Conservation (phyloP, 306 rosid genomes). For the Casuarina cunninghamiana region DNA sequence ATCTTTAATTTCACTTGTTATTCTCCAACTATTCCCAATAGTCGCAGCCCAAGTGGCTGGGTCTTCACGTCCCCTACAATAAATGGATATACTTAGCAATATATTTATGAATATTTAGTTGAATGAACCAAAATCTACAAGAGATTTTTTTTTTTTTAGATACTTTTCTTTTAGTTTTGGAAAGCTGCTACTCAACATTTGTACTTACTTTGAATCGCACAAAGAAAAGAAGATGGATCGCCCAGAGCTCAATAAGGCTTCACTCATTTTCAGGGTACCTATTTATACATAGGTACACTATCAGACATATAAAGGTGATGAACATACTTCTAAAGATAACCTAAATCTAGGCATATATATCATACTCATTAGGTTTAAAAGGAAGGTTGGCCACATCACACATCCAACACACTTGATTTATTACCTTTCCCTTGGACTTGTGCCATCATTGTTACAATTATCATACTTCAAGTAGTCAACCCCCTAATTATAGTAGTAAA, state of each 20-base stretch:
- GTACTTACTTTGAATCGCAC: conserved; percentile 68
- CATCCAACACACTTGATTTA: neutral
- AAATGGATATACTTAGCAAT: too few relatives aligned
- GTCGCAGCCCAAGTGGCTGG: conserved; percentile 68
- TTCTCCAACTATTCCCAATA: conserved; percentile 85
- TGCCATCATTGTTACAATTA: conserved; percentile 53
- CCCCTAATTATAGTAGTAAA: conserved; percentile 40
- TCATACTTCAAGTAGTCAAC: conserved; percentile 84
- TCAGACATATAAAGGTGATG: neutral
- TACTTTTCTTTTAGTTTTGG: too few relatives aligned
- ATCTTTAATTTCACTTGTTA: conserved; percentile 70
- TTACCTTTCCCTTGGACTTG: conserved; percentile 66
- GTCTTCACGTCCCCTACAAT: conserved; percentile 62
- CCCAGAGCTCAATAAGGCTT: conserved; percentile 51
- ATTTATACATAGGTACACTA: neutral
- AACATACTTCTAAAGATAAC: neutral
- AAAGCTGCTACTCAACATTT: neutral
- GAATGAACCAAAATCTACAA: too few relatives aligned
- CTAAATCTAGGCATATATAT: too few relatives aligned
- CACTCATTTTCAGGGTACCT: conserved; percentile 72
- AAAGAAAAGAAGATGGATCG: conserved; percentile 63
- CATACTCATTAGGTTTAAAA: too few relatives aligned
- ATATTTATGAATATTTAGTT: too few relatives aligned
- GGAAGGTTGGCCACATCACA: neutral
- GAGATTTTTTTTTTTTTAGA: too few relatives aligned